Evolutionary conservation across 768 basidiomycete genomes (phyloP), one percentile per base, ranked within the genome.

Genomic region (Collybiopsis luxurians): DNA sequence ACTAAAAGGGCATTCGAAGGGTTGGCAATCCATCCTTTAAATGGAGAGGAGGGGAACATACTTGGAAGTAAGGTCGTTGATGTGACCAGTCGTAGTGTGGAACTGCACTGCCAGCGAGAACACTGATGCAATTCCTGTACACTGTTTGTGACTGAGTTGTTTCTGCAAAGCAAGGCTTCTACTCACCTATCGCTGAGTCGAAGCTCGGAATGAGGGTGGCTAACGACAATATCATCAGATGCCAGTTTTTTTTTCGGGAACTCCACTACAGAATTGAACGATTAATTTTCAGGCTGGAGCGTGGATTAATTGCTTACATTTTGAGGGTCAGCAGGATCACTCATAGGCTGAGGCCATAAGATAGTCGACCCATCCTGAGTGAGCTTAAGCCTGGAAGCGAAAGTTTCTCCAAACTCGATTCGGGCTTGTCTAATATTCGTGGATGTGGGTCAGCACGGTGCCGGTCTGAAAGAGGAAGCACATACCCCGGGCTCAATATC

Each of bases 141-240:
- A n/a, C n/a, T n/a, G n/a, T n/a, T n/a, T n/a, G n/a, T n/a, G n/a
- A n/a, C n/a, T n/a, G n/a, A n/a, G n/a, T n/a, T n/a, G n/a, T n/a
- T n/a, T n/a, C n/a, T n/a, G n/a, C n/a, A n/a, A n/a, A n/a, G n/a
- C n/a, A n/a, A n/a, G n/a, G n/a, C n/a, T n/a, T n/a, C n/a, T 42
- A 15, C 69, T 42, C 24, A 81, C 86, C 86, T 51, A 86, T 82
- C 0, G 79, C 83, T 9, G 83, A 86, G 61, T 82, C 79, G 57
- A 87, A 87, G 56, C 87, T 86, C 1, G 86, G 87, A 6, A 86
- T 77, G 53, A 85, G 79, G 0, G 85, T 79, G 6, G 86, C 84
- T 17, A 87, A 67, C 0, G 84, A 85, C 51, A 86, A 72, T 47
- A 87, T 81, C 36, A 84, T 56, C 1, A 89, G 71, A 59, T 84